Base-by-base conservation (phyloP, 192 early-diverging fungal genomes). In the Backusella luteola region DNA sequence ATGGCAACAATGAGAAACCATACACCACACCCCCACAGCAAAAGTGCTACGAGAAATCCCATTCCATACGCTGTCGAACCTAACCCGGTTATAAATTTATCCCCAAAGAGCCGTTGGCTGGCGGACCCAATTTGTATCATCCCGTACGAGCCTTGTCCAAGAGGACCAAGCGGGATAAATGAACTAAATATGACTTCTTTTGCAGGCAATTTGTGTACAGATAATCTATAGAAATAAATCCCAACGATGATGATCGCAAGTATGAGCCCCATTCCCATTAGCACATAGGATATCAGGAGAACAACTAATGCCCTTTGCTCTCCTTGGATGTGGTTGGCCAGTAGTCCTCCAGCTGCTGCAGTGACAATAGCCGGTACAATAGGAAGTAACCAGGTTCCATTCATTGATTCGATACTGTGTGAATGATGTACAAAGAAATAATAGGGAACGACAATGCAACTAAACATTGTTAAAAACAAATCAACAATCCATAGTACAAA, bases 321-420 rank as follows among this genome's bases (percentile, higher is more conserved):
- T 26, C 73, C 76, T 8, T 69, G 21, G 5, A 86, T 73, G 7
- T 76, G 56, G 19, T 71, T 80, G 6, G 82, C 80, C 6, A 85
- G 41, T 3, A 72, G 46, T 4, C 73, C 85, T n/a, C 87, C 88
- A 0, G 81, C 76, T 5, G 84, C 76, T 1, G 86, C 80, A 1
- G 87, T 79, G 8, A 89, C 88, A 4, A 88, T 79, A 0, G 80
- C 81, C 11, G 88, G 79, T 4, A 89, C 86, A 21, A 88, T 83
- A 8, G 88, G 87, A 29, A 89, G 56, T 4, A 89, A 67, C 49
- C 88, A 77, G 0, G 81, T 83, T 0, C 87, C 83, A 34, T 76
- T 88, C 68, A 87, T 79, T 0, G 39, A 73, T 3, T 88, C 79
- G n/a, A 88, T 67, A 1, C 67, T 63, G 34, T 86, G 87, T 6